A percentile compares a stretch with the other conserved stretches of the same genome.
phyloP scores from a whole-genome alignment of 441 rosid genomes.

The Capsella rubella region DNA sequence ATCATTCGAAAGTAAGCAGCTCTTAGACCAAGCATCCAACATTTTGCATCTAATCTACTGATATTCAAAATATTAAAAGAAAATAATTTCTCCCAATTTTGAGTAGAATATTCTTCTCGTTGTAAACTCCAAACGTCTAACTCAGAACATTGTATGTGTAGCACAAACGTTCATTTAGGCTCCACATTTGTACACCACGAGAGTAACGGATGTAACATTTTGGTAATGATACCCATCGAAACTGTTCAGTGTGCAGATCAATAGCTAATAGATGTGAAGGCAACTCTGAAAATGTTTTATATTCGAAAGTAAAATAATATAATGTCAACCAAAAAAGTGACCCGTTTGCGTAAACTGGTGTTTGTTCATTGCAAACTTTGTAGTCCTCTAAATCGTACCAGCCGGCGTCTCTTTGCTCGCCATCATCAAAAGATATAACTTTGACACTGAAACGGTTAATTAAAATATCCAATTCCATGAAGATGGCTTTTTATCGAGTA shows the following conservation, averaged over 20 bases:
- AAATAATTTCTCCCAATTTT: background rate
- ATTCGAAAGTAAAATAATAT: too few species aligned
- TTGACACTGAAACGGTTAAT: background rate
- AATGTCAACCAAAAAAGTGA: background rate
- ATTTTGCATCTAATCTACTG: background rate
- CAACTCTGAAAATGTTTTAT: background rate
- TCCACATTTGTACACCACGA: conserved; percentile 6
- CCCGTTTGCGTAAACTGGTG: background rate
- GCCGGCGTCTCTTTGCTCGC: background rate
- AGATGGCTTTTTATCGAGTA: background rate
- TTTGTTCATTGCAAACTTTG: background rate
- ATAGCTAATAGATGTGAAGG: background rate
- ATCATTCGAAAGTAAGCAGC: background rate
- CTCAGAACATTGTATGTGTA: background rate
- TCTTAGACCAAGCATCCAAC: background rate
- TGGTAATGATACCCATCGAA: background rate
- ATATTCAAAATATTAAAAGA: background rate
- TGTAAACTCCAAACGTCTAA: conserved; percentile 11
- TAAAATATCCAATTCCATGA: too few species aligned
- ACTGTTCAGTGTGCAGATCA: background rate
- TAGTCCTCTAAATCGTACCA: background rate
- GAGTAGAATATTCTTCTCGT: background rate
- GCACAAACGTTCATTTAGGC: background rate
- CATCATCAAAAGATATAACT: background rate
- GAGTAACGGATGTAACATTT: background rate